A percentile compares a stretch with the other conserved stretches of the same genome.
Conservation (phyloP, 495 filamentous ascomycete genomes). For the Trichocladium uniseriatum region DNA sequence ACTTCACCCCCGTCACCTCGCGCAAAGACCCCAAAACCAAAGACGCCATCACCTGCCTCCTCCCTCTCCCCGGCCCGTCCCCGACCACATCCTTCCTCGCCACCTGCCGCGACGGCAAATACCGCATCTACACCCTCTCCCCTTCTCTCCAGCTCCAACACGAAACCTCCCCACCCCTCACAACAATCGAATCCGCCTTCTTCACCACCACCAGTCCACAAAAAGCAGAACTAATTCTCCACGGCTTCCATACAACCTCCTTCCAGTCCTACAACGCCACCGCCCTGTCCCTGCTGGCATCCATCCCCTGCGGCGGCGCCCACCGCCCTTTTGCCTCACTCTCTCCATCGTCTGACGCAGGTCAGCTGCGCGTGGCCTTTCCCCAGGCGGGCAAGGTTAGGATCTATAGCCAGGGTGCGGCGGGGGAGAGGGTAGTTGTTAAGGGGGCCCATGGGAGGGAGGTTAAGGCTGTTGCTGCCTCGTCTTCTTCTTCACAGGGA, state of each 20-base stretch:
- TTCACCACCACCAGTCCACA: slow-evolving; percentile 32
- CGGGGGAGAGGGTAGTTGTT: slow-evolving; percentile 47
- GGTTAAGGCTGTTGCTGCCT: slow-evolving; percentile 64
- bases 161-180: slow-evolving; percentile 48
- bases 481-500: neutral
- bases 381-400: too few relatives aligned
- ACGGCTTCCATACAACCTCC: slow-evolving; percentile 67
- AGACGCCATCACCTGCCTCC: slow-evolving; percentile 64
- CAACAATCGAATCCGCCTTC: slow-evolving; percentile 59
- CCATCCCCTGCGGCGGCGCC: slow-evolving; percentile 70
- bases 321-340: slow-evolving; percentile 64
- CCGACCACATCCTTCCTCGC: slow-evolving; percentile 45
- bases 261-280: slow-evolving; percentile 77
- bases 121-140: slow-evolving; percentile 44
- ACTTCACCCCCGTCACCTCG: slow-evolving; percentile 6
- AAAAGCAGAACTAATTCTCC: slow-evolving; percentile 51
- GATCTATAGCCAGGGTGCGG: slow-evolving; percentile 40
- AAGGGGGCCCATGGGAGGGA: slow-evolving; percentile 77
- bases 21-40: slow-evolving; percentile 41
- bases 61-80: slow-evolving; percentile 22
- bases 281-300: slow-evolving; percentile 52
- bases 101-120: slow-evolving; percentile 65
- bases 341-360: slow-evolving; percentile 29
- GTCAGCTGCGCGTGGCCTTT: slow-evolving; percentile 41
- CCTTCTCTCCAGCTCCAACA: slow-evolving; percentile 25